These are phyloP conservation scores for Cicer yamashitae DNA, from an alignment of 306 rosid genomes.

Conservation along the genomic window DNA sequence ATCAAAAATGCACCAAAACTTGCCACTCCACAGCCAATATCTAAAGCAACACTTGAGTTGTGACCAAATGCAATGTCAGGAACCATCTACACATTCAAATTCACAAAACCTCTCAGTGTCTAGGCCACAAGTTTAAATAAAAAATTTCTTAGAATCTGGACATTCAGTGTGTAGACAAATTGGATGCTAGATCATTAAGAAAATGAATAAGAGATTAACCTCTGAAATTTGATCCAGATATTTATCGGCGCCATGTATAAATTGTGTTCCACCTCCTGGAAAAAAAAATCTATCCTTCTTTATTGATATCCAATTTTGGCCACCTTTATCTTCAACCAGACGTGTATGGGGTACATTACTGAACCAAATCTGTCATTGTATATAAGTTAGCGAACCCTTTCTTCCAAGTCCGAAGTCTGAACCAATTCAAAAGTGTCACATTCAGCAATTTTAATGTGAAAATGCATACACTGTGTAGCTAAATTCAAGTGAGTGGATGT, in stretches of 20 bases:
- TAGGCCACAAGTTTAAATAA: slow-evolving; percentile 6
- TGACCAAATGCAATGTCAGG: slow-evolving; percentile 79
- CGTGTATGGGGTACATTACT: slow-evolving; percentile 87
- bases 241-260: slow-evolving; percentile 77
- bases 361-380: slow-evolving; percentile 78
- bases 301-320: slow-evolving; percentile 81
- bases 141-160: slow-evolving; percentile 2
- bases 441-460: slow-evolving; percentile 14
- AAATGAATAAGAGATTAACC: slow-evolving; percentile 51
- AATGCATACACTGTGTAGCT: neutral
- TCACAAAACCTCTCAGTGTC: slow-evolving; percentile 26
- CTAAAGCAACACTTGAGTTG: slow-evolving; percentile 73
- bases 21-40: slow-evolving; percentile 90
- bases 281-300: slow-evolving; percentile 69
- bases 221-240: slow-evolving; percentile 78
- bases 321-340: slow-evolving; percentile 82
- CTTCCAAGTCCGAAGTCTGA: slow-evolving; percentile 22
- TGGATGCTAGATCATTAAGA: neutral
- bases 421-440: slow-evolving; percentile 21
- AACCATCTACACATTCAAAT: slow-evolving; percentile 68
- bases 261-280: slow-evolving; percentile 86
- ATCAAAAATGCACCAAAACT: slow-evolving; percentile 88
- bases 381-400: slow-evolving; percentile 37
- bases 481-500: neutral
- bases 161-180: neutral